Evolutionary conservation across 2,329 filamentous ascomycete species (phyloP).

Genomic region (Diaporthe sp.): DNA sequence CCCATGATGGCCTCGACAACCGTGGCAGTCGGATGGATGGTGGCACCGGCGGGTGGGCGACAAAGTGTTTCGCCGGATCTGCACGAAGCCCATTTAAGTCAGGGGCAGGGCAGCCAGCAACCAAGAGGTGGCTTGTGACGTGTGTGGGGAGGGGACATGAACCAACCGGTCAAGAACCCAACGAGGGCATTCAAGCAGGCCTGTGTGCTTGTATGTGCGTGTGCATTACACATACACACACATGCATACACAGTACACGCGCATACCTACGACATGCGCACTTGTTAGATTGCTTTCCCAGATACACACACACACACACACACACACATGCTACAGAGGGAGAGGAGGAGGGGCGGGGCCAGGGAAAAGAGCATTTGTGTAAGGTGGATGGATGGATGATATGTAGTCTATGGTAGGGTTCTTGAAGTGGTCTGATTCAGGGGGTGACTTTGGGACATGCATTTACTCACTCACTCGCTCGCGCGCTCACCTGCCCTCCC

Average conservation of each 20-base stretch:
- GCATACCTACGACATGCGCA: neutral
- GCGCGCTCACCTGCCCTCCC: neutral
- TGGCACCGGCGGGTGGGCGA: neutral
- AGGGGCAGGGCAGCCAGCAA: conserved; percentile 2
- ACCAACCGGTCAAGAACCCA: conserved; percentile 17
- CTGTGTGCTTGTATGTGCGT: neutral
- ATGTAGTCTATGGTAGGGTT: neutral
- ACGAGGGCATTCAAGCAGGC: neutral
- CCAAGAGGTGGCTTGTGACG: neutral
- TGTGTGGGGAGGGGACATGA: neutral
- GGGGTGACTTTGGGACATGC: neutral
- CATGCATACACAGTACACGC: neutral
- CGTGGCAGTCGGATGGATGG: neutral
- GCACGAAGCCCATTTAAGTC: conserved; percentile 21
- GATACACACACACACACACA: neutral
- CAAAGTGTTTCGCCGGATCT: conserved; percentile 20
- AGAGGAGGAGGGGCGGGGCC: neutral
- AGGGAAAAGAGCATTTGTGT: neutral
- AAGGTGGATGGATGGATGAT: neutral
- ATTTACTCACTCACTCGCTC: neutral
- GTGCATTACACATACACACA: neutral
- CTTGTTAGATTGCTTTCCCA: neutral
- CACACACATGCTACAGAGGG: neutral
- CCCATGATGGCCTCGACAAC: neutral
- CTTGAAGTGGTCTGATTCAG: conserved; percentile 24